Conservation (phyloP, 345 rosid species). For the Adansonia digitata region DNA sequence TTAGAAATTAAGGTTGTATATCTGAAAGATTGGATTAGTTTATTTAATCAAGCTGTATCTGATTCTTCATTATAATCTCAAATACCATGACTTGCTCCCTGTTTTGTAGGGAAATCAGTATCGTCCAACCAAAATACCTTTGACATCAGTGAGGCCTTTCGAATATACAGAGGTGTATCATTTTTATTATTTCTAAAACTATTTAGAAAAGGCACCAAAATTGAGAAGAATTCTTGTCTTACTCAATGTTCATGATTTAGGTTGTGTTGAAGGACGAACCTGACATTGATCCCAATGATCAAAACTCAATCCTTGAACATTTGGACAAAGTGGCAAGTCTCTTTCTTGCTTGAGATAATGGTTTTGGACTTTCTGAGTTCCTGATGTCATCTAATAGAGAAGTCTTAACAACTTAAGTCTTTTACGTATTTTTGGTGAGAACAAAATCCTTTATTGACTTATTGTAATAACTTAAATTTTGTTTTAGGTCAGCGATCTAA, state of each 20-base stretch:
- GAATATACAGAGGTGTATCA: slow-evolving; percentile 76
- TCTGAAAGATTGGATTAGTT: slow-evolving; percentile 16
- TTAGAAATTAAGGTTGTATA: slow-evolving; percentile 82
- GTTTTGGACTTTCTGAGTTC: too few species aligned
- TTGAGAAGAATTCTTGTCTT: slow-evolving; percentile 16
- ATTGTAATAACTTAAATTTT: slow-evolving; percentile 18
- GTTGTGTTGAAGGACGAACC: slow-evolving; percentile 74
- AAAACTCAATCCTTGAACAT: slow-evolving; percentile 85
- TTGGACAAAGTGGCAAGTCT: slow-evolving; percentile 81
- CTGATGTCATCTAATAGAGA: neutral
- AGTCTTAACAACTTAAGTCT: neutral
- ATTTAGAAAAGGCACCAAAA: neutral
- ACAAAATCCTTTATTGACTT: neutral
- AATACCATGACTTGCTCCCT: slow-evolving; percentile 8
- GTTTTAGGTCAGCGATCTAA: slow-evolving; percentile 65
- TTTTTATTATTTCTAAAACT: slow-evolving; percentile 9
- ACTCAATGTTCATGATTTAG: slow-evolving; percentile 42
- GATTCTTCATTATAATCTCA: slow-evolving; percentile 12
- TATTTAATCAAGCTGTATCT: slow-evolving; percentile 1
- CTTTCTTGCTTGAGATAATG: slow-evolving; percentile 6
- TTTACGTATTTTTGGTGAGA: neutral
- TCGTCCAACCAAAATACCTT: slow-evolving; percentile 95
- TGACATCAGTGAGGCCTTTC: slow-evolving; percentile 92
- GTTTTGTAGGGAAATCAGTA: slow-evolving; percentile 78
- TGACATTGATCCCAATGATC: slow-evolving; percentile 91